Evolutionary conservation across 176 grass and related monocot species (phyloP).

Genomic region (Raddia distichophylla): DNA sequence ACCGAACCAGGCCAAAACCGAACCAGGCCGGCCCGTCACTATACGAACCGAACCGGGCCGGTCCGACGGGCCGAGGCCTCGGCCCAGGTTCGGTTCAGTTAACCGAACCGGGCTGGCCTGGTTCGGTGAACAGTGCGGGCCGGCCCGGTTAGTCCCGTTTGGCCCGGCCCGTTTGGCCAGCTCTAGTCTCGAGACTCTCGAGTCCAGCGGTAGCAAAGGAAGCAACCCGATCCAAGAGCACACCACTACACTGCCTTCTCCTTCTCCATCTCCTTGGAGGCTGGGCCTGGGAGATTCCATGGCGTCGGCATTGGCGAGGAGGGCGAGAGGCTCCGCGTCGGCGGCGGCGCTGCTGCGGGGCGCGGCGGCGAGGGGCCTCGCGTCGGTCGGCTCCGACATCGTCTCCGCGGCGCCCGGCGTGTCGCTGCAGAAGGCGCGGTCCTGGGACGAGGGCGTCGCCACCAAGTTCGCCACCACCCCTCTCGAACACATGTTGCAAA

Average conservation of each 20-base stretch:
- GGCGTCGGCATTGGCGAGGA: conserved; percentile 71
- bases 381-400: conserved; percentile 72
- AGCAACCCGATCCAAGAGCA: no score
- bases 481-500: conserved; percentile 80
- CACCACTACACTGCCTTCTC: not conserved
- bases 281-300: conserved; percentile 54
- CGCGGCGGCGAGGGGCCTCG: conserved; percentile 40
- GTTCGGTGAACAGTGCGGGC: no score
- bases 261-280: not conserved
- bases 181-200: no score
- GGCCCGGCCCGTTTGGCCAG: no score
- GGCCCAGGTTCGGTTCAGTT: no score
- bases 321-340: conserved; percentile 40
- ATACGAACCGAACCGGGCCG: no score
- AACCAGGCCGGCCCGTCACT: no score
- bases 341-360: conserved; percentile 27
- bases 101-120: no score
- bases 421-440: conserved; percentile 84
- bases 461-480: conserved; percentile 90
- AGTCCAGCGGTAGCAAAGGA: no score
- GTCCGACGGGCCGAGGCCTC: no score
- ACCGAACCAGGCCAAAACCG: no score
- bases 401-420: conserved; percentile 66
- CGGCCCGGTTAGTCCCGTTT: no score
- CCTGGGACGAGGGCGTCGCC: conserved; percentile 91